Evolutionary conservation across 441 rosid genomes (phyloP).

Genomic region (Melastoma candidum): DNA sequence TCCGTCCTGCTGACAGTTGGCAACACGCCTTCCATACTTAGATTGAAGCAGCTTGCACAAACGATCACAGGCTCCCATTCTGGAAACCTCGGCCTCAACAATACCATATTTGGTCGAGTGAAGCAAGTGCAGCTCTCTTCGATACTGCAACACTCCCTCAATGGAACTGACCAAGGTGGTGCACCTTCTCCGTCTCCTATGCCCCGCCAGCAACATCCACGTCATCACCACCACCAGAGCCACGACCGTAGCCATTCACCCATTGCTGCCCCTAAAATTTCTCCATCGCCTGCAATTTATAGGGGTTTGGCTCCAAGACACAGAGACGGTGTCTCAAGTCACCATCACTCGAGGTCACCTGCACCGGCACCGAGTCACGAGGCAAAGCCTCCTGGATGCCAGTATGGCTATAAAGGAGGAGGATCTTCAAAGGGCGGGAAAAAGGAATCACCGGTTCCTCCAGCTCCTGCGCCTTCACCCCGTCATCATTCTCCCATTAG

Average conservation of each 20-base stretch:
- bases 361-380: slow-evolving; percentile 24
- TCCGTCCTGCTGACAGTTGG: slow-evolving; percentile 65
- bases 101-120: slow-evolving; percentile 74
- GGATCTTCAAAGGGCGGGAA: slow-evolving; percentile 26
- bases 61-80: slow-evolving; percentile 67
- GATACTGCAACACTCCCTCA: slow-evolving; percentile 47
- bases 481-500: slow-evolving; percentile 28
- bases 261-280: slow-evolving; percentile 31
- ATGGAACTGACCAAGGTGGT: slow-evolving; percentile 40
- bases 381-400: slow-evolving; percentile 58
- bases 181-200: slow-evolving; percentile 27
- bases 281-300: slow-evolving; percentile 33
- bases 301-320: slow-evolving; percentile 1
- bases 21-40: slow-evolving; percentile 39
- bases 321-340: not conserved
- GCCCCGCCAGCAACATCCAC: slow-evolving; percentile 33
- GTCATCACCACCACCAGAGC: slow-evolving; percentile 23
- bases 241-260: slow-evolving; percentile 30
- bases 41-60: slow-evolving; percentile 74
- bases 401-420: slow-evolving; percentile 22
- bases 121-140: slow-evolving; percentile 89
- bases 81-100: slow-evolving; percentile 72
- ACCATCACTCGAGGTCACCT: too few species aligned
- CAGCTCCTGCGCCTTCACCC: slow-evolving; percentile 24
- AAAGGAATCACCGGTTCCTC: slow-evolving; percentile 26